Percentiles rank a stretch among this genome's conserved stretches.
Conservation (phyloP, 1,284 basidiomycete species). For the Laetiporus sulphureus region DNA sequence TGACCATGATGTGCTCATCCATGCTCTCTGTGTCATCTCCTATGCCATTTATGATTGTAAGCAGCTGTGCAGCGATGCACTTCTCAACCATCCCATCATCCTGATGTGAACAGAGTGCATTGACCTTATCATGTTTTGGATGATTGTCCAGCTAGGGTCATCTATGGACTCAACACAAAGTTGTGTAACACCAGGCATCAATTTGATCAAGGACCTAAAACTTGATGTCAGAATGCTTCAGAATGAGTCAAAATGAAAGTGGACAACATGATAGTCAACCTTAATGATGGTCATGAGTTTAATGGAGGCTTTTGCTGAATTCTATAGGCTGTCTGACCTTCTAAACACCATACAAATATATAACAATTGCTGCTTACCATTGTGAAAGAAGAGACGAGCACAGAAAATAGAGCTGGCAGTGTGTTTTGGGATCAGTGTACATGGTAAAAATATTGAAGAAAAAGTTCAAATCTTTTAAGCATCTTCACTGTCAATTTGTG, state of each 20-base stretch:
- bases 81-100: no score
- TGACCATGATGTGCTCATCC: no score
- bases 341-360: no score
- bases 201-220: constrained; percentile 93
- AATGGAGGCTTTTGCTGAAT: constrained; percentile 84
- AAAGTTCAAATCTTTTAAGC: constrained; percentile 10
- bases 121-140: constrained; percentile 99
- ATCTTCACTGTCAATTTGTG: no score
- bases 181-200: constrained; percentile 99
- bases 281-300: constrained; percentile 96
- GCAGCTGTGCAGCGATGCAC: no score
- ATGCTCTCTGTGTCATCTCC: no score
- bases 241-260: constrained; percentile 3
- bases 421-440: constrained; percentile 23
- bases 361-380: no score
- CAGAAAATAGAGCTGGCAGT: constrained; percentile 19
- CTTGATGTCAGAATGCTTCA: constrained; percentile 6
- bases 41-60: no score
- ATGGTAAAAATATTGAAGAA: constrained; percentile 24
- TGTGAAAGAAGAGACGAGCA: constrained; percentile 13
- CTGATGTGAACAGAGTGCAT: no score
- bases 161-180: constrained; percentile 99
- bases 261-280: constrained; percentile 37
- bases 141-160: constrained; percentile 92
- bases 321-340: no score